Base-by-base conservation (phyloP, 441 rosid species). In the Brassica balearica region DNA sequence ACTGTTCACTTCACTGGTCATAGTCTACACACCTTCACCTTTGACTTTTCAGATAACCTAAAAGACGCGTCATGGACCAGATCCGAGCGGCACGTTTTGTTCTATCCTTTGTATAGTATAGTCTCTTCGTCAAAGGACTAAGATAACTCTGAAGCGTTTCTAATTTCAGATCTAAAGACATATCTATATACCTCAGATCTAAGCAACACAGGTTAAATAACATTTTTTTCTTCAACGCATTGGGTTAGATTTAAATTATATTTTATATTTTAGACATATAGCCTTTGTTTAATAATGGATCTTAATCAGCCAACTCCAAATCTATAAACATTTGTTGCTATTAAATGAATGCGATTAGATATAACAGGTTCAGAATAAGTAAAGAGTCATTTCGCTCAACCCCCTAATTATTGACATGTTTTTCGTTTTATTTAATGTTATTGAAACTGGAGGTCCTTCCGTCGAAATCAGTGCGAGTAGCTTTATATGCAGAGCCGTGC, bases 21-120 rank as follows among this genome's bases (percentile, higher is more conserved):
- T 36, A 69, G 20, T 76, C 55, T 29, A 48, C 34, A 15, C 41
- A 8, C 3, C 2, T 63, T 53, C 1, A 59, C 20, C 56, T 73
- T 73, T 79, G 82, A 79, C 70, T 65, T 55, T 58, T 77, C 51
- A 0, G 8, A 55, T 63, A 65, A 5, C 34, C 5, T 43, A 14
- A 72, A 66, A 65, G 12, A 59, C 20, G 72, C 77, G 77, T 72
- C 56, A 78, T 78, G 64, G 68, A 67, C 66, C 14, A 59, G 62
- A 62, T 72, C 81, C 51, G 46, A 59, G 20, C 69, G 73, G 64
- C 64, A 59, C 41, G 34, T 43, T 72, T 62, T 72, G 68, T 43
- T 43, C 15, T 59, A 22, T 58, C 55, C 1, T 58, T 32, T 19
- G 34, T 27, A 25, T 25, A 25, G 43, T 36, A 65, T 4, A 63